These are phyloP conservation scores for Juncus inflexus DNA, from an alignment of 176 grass and related monocot genomes.

Conservation along the genomic window DNA sequence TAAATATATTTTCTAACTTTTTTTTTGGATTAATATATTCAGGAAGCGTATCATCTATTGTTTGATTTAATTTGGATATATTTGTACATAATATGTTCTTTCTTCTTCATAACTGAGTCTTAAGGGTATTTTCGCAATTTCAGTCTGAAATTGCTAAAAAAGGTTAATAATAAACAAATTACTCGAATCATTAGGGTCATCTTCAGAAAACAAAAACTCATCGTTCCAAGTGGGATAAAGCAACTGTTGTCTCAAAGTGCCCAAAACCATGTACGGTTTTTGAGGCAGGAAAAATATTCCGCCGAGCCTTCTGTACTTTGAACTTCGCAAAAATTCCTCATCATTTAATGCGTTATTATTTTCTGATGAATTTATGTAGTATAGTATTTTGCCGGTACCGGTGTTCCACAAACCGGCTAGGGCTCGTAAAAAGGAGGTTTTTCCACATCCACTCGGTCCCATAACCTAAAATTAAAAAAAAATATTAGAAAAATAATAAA, in stretches of 20 bases:
- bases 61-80: too few species aligned
- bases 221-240: slow-evolving; percentile 97
- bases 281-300: slow-evolving; percentile 92
- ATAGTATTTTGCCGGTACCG: slow-evolving; percentile 71
- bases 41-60: too few species aligned
- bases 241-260: slow-evolving; percentile 80
- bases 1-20: too few species aligned
- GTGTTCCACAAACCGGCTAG: slow-evolving; percentile 89
- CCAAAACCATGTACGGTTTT: slow-evolving; percentile 95
- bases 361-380: slow-evolving; percentile 43
- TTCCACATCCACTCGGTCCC: slow-evolving; percentile 96
- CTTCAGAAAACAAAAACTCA: slow-evolving; percentile 32
- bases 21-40: too few species aligned
- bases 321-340: slow-evolving; percentile 46
- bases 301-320: slow-evolving; percentile 65
- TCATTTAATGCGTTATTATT: slow-evolving; percentile 18
- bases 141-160: too few species aligned
- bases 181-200: slow-evolving; percentile 46
- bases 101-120: too few species aligned
- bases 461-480: slow-evolving; percentile 62
- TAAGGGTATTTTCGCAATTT: too few species aligned
- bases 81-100: too few species aligned
- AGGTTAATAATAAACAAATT: slow-evolving; percentile 3
- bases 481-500: slow-evolving; percentile 13
- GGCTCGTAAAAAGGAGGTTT: slow-evolving; percentile 91